phyloP scores from a whole-genome alignment of 306 rosid species.

The Sicyos baderoa region DNA sequence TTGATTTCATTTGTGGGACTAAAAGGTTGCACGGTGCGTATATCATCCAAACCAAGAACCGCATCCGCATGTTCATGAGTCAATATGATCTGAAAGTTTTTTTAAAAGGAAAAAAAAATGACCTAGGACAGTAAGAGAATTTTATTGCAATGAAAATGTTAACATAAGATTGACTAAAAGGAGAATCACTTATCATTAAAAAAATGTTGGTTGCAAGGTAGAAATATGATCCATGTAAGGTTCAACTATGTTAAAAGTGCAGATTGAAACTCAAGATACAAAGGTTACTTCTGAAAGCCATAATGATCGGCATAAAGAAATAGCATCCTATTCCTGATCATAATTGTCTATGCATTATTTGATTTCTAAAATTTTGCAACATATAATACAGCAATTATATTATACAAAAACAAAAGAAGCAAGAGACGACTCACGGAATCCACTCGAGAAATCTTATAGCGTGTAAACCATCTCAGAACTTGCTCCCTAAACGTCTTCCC shows the following conservation, averaged over 20 bases:
- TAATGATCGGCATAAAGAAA: not conserved
- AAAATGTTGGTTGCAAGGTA: not conserved
- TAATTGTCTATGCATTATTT: not conserved
- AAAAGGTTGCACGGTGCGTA: constrained; percentile 69
- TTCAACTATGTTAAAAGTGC: not conserved
- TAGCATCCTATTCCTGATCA: not conserved
- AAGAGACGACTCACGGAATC: constrained; percentile 60
- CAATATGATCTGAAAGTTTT: constrained; percentile 56
- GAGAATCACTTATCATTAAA: not conserved
- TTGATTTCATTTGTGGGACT: constrained; percentile 73
- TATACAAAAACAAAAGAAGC: constrained; percentile 1
- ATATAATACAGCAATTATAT: not conserved
- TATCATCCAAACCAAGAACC: constrained; percentile 94
- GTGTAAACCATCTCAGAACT: constrained; percentile 79
- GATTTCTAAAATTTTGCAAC: not conserved
- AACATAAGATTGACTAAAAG: not conserved
- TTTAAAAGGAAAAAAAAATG: not conserved
- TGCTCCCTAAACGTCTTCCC: constrained; percentile 86
- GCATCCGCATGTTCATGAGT: constrained; percentile 98
- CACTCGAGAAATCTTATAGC: constrained; percentile 52
- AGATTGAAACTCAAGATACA: not conserved
- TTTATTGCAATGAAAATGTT: constrained; percentile 7
- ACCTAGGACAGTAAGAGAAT: not conserved
- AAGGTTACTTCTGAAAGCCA: not conserved
- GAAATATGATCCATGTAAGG: not conserved